phyloP scores from a whole-genome alignment of 2,329 filamentous ascomycete species.

The Colletotrichum nymphaeae region DNA sequence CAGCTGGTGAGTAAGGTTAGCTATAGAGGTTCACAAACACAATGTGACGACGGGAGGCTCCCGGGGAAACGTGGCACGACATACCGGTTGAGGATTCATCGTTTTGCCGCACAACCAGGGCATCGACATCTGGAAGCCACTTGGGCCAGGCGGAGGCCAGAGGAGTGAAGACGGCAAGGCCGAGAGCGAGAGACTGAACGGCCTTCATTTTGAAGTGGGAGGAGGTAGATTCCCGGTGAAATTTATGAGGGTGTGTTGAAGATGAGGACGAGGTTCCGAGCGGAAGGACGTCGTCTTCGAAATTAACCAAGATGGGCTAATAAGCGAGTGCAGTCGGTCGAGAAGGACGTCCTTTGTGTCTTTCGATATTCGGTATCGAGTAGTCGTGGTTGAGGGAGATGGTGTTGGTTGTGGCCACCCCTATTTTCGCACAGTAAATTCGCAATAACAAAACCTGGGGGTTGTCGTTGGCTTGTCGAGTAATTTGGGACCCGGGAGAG shows the following conservation, averaged over 20 bases:
- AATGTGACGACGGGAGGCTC: background rate
- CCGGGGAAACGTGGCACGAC: conserved; percentile 28
- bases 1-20: conserved; percentile 13
- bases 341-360: background rate
- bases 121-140: conserved; percentile 65
- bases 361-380: background rate
- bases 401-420: conserved; percentile 14
- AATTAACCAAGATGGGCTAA: background rate
- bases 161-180: conserved; percentile 42
- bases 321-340: background rate
- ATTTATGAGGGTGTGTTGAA: background rate
- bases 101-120: conserved; percentile 63
- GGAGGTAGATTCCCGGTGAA: background rate
- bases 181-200: conserved; percentile 37
- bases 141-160: conserved; percentile 66
- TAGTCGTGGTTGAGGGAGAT: background rate
- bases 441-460: conserved; percentile 5
- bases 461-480: background rate
- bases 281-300: background rate
- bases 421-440: conserved; percentile 25
- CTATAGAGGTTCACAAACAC: background rate
- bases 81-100: conserved; percentile 41
- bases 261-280: background rate
- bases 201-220: conserved; percentile 32
- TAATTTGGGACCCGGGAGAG: background rate